Percentiles rank a stretch among this genome's conserved stretches.
phyloP scores from a whole-genome alignment of 1,139 yeast genomes.

The Suhomyces kunorum region DNA sequence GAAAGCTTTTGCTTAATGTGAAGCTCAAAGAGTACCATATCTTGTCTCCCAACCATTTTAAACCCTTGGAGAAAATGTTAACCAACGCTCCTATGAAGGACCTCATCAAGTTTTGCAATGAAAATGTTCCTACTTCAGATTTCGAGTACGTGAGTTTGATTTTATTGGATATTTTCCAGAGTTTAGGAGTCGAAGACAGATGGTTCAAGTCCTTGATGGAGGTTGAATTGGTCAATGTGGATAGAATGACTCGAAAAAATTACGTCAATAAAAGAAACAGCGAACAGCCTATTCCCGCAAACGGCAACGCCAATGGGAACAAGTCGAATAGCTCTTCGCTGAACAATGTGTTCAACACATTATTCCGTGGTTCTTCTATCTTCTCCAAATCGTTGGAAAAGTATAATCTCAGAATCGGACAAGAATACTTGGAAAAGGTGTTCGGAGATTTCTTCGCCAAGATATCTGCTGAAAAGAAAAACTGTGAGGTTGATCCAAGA shows the following conservation, averaged over 20 bases:
- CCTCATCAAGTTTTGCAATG: slow-evolving; percentile 49
- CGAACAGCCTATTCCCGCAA: slow-evolving; percentile 6
- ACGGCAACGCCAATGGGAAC: slow-evolving; percentile 2
- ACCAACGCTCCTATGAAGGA: slow-evolving; percentile 52
- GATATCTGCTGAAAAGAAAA: slow-evolving; percentile 51
- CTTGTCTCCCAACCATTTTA: slow-evolving; percentile 58
- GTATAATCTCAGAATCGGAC: slow-evolving; percentile 76
- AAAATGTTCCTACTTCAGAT: slow-evolving; percentile 45
- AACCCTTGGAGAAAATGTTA: slow-evolving; percentile 60
- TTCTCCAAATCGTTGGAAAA: slow-evolving; percentile 79
- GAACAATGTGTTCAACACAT: slow-evolving; percentile 62
- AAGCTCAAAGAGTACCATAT: slow-evolving; percentile 58
- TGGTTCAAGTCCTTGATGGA: slow-evolving; percentile 74
- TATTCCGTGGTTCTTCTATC: slow-evolving; percentile 84
- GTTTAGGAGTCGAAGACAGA: slow-evolving; percentile 59
- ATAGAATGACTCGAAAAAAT: slow-evolving; percentile 46
- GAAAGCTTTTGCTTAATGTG: slow-evolving; percentile 59
- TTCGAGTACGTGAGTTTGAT: slow-evolving; percentile 57
- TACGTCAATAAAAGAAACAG: slow-evolving; percentile 30
- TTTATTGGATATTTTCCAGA: slow-evolving; percentile 65
- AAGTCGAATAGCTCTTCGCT: slow-evolving; percentile 19
- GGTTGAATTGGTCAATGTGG: slow-evolving; percentile 56
- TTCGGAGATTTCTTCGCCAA: slow-evolving; percentile 67
- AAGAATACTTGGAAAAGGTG: slow-evolving; percentile 71
- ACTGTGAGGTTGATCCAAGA: slow-evolving; percentile 76